Evolutionary conservation across 371 early-diverging fungal genomes (phyloP).

Genomic region (Mucor circinelloides): DNA sequence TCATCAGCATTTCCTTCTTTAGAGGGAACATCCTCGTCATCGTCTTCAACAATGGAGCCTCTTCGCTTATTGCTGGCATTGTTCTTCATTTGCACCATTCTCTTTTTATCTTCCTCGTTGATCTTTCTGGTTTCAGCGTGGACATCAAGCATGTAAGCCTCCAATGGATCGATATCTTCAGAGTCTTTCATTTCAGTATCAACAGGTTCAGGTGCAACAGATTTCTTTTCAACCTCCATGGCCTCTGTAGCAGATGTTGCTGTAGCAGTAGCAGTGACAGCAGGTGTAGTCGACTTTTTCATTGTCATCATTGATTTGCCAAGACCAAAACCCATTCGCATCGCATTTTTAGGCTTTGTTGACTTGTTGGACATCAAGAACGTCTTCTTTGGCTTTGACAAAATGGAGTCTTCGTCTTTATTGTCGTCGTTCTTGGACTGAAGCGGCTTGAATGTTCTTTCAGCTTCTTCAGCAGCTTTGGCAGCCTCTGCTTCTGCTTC

Average conservation of each 20-base stretch:
- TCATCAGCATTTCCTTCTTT: constrained; percentile 27
- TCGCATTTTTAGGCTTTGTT: constrained; percentile 36
- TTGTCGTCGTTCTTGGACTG: constrained; percentile 27
- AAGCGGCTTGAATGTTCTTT: constrained; percentile 37
- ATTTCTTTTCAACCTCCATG: not conserved
- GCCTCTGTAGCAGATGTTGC: not conserved
- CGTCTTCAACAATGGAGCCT: constrained; percentile 12
- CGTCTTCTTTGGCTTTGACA: constrained; percentile 21
- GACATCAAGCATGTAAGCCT: constrained; percentile 87
- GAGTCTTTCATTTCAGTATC: constrained; percentile 22
- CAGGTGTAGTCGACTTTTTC: constrained; percentile 14
- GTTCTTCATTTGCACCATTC: constrained; percentile 26
- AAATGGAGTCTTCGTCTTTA: constrained; percentile 20
- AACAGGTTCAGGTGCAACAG: not conserved
- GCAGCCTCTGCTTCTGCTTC: constrained; percentile 6
- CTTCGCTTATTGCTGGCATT: constrained; percentile 12
- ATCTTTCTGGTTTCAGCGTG: constrained; percentile 72
- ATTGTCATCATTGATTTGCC: constrained; percentile 19
- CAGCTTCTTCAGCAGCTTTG: constrained; percentile 17
- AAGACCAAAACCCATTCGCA: constrained; percentile 46
- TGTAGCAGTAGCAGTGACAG: not conserved
- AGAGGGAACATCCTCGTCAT: constrained; percentile 11
- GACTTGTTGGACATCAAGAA: constrained; percentile 17
- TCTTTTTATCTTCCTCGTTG: constrained; percentile 64
- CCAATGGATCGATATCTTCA: constrained; percentile 71